Conservation (phyloP, 495 filamentous ascomycete species). For the Tetracladium marchalianum region DNA sequence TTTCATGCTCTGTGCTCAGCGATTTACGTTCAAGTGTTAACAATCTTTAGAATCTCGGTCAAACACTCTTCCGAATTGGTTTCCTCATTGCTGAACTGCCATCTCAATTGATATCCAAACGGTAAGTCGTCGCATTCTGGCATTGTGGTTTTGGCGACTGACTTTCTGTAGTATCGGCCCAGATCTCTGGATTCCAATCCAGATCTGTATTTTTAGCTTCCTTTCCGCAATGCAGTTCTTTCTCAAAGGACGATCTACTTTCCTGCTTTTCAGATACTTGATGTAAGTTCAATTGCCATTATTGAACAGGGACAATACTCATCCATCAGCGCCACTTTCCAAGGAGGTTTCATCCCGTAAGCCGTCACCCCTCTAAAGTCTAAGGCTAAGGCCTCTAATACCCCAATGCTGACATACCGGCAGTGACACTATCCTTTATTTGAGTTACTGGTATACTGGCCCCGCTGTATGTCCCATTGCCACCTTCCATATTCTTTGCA, state of each 20-base stretch:
- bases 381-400: too few species aligned
- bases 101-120: slow-evolving; percentile 50
- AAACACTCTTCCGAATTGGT: slow-evolving; percentile 56
- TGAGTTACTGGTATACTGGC: too few species aligned
- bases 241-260: slow-evolving; percentile 45
- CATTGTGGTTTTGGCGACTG: too few species aligned
- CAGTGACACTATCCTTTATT: too few species aligned
- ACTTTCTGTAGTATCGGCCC: slow-evolving; percentile 46
- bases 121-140: slow-evolving; percentile 24
- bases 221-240: slow-evolving; percentile 59
- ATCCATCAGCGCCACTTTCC: slow-evolving; percentile 10
- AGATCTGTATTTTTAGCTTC: slow-evolving; percentile 68
- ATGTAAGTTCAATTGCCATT: slow-evolving; percentile 19
- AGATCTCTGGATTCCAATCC: slow-evolving; percentile 71
- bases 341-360: too few species aligned
- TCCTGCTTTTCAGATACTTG: slow-evolving; percentile 50
- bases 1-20: not conserved
- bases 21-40: slow-evolving; percentile 27
- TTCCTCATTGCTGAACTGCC: slow-evolving; percentile 63
- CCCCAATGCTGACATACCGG: too few species aligned
- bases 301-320: not conserved
- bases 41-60: slow-evolving; percentile 65
- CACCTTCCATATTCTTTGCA: too few species aligned
- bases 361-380: not conserved
- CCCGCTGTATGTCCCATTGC: too few species aligned